Base-by-base conservation (phyloP, 345 rosid species). In the Citrus australasica region DNA sequence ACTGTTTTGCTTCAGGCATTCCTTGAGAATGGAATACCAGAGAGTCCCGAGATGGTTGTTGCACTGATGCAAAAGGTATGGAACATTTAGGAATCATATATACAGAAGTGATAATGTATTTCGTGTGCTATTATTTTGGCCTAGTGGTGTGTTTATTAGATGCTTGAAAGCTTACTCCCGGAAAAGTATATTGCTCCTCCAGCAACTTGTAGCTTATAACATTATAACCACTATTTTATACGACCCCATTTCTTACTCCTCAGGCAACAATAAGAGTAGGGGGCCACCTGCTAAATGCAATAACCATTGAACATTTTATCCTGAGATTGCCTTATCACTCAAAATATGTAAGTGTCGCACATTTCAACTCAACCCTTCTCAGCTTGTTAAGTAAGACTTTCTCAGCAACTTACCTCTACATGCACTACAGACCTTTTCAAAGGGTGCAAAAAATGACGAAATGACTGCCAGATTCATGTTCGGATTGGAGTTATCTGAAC, bases 231-330 rank as follows among this genome's bases (percentile, higher is more conserved):
- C 55, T 40, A 11, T 8, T 60, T 83, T 30, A 22, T 38, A 4
- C 17, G 2, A 46, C 64, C 51, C 16, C 7, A 59, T 61, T 74
- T 71, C 30, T 67, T 64, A 51, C 62, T 72, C 38, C 53, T 73
- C 83, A 95, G 98, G 98, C 93, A 65, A 90, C 85, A 35, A 83
- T 95, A 77, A 89, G 87, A 79, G 93, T 95, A 5, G 95, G 97
- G 56, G 95, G 98, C 27, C 89, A 86, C 85, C 78, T 77, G 77
- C 84, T 95, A 59, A 91, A 81, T 78, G 89, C 93, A 77, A 85
- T 90, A 28, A 89, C 93, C 24, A 92, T 93, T 14, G 94, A 95
- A 80, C 97, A 95, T 81, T 88, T 95, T 89, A 92, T 93, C 80
- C 92, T 92, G 27, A 85, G 98, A 78, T 82, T 90, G 73, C 98